Conservation (phyloP, 2,329 filamentous ascomycete genomes). For the Aureobasidium vineae region DNA sequence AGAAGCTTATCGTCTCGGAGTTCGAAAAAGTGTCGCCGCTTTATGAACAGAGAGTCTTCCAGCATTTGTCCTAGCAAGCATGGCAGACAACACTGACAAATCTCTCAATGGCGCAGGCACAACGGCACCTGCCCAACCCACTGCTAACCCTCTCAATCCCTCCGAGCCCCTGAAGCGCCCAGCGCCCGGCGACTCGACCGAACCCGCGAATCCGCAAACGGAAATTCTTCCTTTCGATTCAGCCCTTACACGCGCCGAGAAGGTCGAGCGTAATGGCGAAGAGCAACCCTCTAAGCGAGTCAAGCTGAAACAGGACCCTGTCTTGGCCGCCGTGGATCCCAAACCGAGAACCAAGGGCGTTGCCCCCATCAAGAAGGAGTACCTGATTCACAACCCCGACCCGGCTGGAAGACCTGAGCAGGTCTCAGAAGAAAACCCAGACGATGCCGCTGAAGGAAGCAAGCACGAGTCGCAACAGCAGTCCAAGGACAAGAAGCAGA, state of each 20-base stretch:
- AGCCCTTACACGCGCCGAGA: slow-evolving; percentile 43
- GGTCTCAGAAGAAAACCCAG: slow-evolving; percentile 34
- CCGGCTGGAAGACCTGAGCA: slow-evolving; percentile 27
- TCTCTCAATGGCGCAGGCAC: slow-evolving; percentile 13
- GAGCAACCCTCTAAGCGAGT: slow-evolving; percentile 41
- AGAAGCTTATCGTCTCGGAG: background rate
- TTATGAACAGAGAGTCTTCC: background rate
- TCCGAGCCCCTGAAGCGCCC: slow-evolving; percentile 31
- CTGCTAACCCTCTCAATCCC: slow-evolving; percentile 33
- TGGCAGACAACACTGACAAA: slow-evolving; percentile 17
- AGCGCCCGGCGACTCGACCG: slow-evolving; percentile 30
- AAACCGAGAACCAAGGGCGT: slow-evolving; percentile 52
- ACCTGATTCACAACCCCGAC: slow-evolving; percentile 40
- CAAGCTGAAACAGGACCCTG: slow-evolving; percentile 39
- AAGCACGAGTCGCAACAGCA: slow-evolving; percentile 41
- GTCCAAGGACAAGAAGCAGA: slow-evolving; percentile 52
- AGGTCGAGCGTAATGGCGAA: slow-evolving; percentile 40
- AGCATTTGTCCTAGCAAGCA: background rate
- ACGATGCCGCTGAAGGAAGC: slow-evolving; percentile 51
- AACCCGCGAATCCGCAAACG: slow-evolving; percentile 37
- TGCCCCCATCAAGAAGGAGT: slow-evolving; percentile 73
- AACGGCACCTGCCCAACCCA: background rate
- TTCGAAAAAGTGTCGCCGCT: slow-evolving; percentile 17
- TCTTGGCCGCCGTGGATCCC: slow-evolving; percentile 35
- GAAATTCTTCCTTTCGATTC: slow-evolving; percentile 41